Evolutionary conservation across 345 rosid genomes (phyloP).

Genomic region (Eucalyptus erythrocorys): DNA sequence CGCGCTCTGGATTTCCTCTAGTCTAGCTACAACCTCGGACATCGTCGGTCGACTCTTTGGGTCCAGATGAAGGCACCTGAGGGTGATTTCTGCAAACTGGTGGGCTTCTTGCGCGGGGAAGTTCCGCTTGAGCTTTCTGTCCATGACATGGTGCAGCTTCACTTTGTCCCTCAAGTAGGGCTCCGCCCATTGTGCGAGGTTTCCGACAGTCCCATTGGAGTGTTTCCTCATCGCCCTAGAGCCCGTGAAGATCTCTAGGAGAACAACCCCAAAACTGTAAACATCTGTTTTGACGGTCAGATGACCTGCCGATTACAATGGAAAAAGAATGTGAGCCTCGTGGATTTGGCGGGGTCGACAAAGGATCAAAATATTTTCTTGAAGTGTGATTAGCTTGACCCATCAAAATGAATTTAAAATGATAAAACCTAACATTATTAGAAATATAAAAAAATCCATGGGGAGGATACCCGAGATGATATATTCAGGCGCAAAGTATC

Average conservation of each 20-base stretch:
- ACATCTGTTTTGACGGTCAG: slow-evolving; percentile 12
- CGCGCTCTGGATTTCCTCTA: slow-evolving; percentile 1
- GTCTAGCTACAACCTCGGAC: slow-evolving; percentile 1
- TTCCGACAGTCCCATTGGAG: background rate
- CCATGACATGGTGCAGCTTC: slow-evolving; percentile 2
- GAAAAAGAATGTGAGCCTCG: background rate
- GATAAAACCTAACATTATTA: background rate
- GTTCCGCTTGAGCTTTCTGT: slow-evolving; percentile 11
- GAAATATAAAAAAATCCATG: background rate
- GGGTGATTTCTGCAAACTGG: slow-evolving; percentile 4
- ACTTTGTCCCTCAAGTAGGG: slow-evolving; percentile 4
- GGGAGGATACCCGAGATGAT: slow-evolving; percentile 19
- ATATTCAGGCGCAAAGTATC: slow-evolving; percentile 42
- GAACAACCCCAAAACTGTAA: slow-evolving; percentile 21
- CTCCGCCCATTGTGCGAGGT: slow-evolving; percentile 4
- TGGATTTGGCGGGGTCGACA: background rate
- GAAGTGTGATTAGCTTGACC: background rate
- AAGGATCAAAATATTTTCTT: background rate
- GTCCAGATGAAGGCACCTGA: slow-evolving; percentile 6
- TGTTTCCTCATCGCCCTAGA: slow-evolving; percentile 2
- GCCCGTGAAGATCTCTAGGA: slow-evolving; percentile 19
- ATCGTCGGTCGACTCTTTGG: slow-evolving; percentile 11
- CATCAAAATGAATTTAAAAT: background rate
- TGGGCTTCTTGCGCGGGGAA: slow-evolving; percentile 10
- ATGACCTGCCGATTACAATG: background rate